phyloP scores from a whole-genome alignment of 495 filamentous ascomycete species.

The Annulohypoxylon moriforme region DNA sequence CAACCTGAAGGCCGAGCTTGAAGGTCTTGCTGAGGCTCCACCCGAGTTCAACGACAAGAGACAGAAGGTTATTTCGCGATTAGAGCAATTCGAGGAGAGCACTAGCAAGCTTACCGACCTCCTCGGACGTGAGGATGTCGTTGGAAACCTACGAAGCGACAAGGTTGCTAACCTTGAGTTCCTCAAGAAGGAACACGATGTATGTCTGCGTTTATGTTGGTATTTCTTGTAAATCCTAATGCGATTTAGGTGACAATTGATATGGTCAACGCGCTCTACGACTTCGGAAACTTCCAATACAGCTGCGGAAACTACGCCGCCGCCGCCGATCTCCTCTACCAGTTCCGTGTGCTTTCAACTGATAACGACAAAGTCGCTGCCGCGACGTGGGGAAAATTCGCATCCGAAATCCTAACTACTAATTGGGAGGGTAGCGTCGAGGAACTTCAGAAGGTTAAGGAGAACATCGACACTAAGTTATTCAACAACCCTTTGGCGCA shows the following conservation, averaged over 20 bases:
- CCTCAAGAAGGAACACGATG: slow-evolving; percentile 91
- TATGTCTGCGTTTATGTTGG: slow-evolving; percentile 47
- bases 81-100: slow-evolving; percentile 84
- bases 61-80: slow-evolving; percentile 84
- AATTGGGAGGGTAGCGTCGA: slow-evolving; percentile 97
- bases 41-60: slow-evolving; percentile 87
- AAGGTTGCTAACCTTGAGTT: slow-evolving; percentile 97
- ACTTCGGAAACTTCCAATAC: slow-evolving; percentile 95
- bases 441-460: slow-evolving; percentile 92
- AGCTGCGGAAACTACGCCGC: slow-evolving; percentile 91
- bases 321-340: slow-evolving; percentile 90
- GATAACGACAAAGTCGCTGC: slow-evolving; percentile 96
- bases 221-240: slow-evolving; percentile 26
- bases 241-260: slow-evolving; percentile 77
- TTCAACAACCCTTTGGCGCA: slow-evolving; percentile 96
- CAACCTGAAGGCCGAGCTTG: slow-evolving; percentile 84
- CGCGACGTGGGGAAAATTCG: slow-evolving; percentile 96
- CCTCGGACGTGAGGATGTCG: slow-evolving; percentile 85
- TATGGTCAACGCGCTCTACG: slow-evolving; percentile 93
- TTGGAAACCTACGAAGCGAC: slow-evolving; percentile 88
- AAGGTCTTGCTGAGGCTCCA: slow-evolving; percentile 80
- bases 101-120: slow-evolving; percentile 86
- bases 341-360: slow-evolving; percentile 95
- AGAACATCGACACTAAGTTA: slow-evolving; percentile 88
- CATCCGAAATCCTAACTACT: slow-evolving; percentile 89